Percentiles rank a stretch among this genome's conserved stretches.
Conservation (phyloP, 2,329 filamentous ascomycete species). For the Aureobasidium sp. region DNA sequence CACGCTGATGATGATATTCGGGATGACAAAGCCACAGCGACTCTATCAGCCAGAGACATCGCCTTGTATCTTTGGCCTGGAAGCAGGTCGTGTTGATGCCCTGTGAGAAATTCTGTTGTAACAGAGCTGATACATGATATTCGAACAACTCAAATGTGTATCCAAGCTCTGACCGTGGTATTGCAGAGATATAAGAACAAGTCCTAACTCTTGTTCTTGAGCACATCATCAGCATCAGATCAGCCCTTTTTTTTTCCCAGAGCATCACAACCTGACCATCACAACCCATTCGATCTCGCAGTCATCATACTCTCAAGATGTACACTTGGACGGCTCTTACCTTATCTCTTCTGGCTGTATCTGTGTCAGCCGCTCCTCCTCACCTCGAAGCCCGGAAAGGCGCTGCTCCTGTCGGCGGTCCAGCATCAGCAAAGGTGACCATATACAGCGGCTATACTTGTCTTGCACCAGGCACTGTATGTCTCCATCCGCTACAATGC, state of each 20-base stretch:
- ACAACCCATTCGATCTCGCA: no score
- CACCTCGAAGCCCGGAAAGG: no score
- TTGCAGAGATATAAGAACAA: neutral
- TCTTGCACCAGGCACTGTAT: neutral
- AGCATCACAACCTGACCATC: no score
- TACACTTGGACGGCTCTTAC: no score
- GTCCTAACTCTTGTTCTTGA: neutral
- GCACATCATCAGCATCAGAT: no score
- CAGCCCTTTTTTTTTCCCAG: no score
- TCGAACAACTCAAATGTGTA: neutral
- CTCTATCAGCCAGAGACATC: neutral
- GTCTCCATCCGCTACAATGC: neutral
- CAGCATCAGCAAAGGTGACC: no score
- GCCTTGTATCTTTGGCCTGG: neutral
- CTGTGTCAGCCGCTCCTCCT: no score
- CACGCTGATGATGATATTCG: neutral
- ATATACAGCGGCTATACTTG: no score
- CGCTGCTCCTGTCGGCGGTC: no score
- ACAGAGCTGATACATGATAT: neutral
- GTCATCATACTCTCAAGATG: neutral
- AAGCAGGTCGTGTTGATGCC: neutral
- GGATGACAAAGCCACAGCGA: neutral
- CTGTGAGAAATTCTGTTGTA: neutral
- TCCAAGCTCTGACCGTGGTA: neutral
- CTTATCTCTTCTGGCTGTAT: no score